Evolutionary conservation across 306 rosid genomes (phyloP), one percentile per base, ranked within the genome.

Genomic region (Castanea crenata): DNA sequence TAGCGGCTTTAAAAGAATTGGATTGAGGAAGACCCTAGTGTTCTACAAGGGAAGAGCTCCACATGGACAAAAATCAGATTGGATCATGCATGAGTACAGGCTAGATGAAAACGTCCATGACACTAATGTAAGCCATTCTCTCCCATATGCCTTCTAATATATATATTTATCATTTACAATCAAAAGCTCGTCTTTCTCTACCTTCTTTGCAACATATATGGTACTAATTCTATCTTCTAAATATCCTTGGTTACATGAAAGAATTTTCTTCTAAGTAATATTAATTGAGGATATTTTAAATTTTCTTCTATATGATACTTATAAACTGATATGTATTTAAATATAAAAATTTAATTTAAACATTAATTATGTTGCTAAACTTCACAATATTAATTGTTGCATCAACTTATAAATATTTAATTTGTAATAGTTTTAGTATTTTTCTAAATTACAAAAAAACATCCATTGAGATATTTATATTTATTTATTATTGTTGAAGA

Each of bases 31-130:
- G 74, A 89, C 92, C 15, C 84, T 89, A 1, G 92, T 88, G 27
- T 88, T 88, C 55, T 88, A 88, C 38, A 88, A 88, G 76, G 92
- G 92, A 20, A 49, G 92, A 84, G 92, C 92, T 56, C 92, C 92
- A 16, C 92, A 86, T 59, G 92, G 92, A 7, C 90, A 84, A 63
- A 89, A 89, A 59, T 86, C 92, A 0, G 92, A 89, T 25, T 89
- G 92, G 92, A 89, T 89, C 65, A 89, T 89, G 92, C 92, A 89
- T 65, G 92, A 89, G 38, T 89, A 89, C 25, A 81, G 92, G 14
- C 90, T 89, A 6, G 90, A 89, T n/a, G 92, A 89, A 15, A 78
- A 62, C 19, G 27, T 55, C 35, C 82, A 77, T 25, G 85, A 83
- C 5, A 83, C 79, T 34, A 67, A 29, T 70, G 91, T 88, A 83